Evolutionary conservation across 1,284 basidiomycete species (phyloP).

Genomic region (Cryptococcus neoformans): DNA sequence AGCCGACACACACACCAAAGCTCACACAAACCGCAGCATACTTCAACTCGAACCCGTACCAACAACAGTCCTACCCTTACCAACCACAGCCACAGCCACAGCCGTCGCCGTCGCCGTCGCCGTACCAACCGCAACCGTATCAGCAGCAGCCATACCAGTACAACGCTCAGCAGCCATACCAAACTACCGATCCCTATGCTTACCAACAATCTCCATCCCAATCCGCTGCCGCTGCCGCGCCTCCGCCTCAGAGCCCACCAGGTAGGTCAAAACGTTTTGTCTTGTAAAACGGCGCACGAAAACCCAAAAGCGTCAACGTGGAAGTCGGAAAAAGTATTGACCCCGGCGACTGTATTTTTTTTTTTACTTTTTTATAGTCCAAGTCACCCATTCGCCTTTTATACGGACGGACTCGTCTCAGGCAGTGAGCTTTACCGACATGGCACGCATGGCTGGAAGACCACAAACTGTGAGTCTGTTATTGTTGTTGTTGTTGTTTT

Average conservation of each 20-base stretch:
- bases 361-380: slow-evolving; percentile 19
- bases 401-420: slow-evolving; percentile 54
- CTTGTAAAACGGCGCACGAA: background rate
- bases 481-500: no score
- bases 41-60: background rate
- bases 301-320: background rate
- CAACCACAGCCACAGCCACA: background rate
- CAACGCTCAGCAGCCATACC: background rate
- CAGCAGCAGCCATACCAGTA: slow-evolving; percentile 2
- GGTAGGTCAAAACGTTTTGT: background rate
- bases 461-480: slow-evolving; percentile 82
- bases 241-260: background rate
- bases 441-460: slow-evolving; percentile 60
- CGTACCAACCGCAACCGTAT: background rate
- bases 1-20: background rate
- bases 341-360: no score
- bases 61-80: background rate
- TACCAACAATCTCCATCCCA: background rate
- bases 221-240: background rate
- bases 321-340: no score
- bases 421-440: slow-evolving; percentile 63
- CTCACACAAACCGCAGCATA: background rate
- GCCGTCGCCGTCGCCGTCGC: slow-evolving; percentile 1
- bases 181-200: background rate
- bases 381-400: slow-evolving; percentile 63